Conservation (phyloP, 129 eudicot genomes). For the Saussurea involucrata region DNA sequence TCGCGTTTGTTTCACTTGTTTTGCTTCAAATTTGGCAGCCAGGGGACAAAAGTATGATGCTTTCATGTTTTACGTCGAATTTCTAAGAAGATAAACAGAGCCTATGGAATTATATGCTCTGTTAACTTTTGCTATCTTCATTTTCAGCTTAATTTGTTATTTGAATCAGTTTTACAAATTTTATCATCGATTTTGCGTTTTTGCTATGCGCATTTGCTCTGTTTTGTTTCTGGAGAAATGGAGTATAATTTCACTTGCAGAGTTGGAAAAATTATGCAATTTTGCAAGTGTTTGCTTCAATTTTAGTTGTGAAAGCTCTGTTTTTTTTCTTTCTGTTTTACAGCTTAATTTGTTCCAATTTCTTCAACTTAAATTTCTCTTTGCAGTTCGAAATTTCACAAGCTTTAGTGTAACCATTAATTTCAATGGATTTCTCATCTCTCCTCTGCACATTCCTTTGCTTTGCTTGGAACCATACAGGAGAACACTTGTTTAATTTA, state of each 20-base stretch:
- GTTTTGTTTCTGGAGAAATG: neutral
- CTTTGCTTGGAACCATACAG: neutral
- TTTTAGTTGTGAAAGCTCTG: neutral
- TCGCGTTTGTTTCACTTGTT: slow-evolving; percentile 1
- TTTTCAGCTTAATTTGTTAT: neutral
- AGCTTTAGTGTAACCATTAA: slow-evolving; percentile 2
- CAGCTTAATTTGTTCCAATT: neutral
- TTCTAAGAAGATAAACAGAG: neutral
- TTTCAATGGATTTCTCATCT: slow-evolving; percentile 12
- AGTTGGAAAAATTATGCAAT: neutral
- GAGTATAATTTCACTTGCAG: neutral
- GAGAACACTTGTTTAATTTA: neutral
- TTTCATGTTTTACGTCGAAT: neutral
- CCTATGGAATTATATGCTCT: neutral
- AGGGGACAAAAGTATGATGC: neutral
- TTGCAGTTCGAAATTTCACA: slow-evolving; percentile 6
- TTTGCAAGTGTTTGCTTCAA: neutral
- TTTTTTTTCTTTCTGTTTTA: slow-evolving; percentile 7
- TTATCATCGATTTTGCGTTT: neutral
- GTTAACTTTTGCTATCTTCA: neutral
- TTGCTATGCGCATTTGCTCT: neutral
- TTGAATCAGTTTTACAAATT: neutral
- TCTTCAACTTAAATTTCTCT: neutral
- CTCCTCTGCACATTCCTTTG: neutral
- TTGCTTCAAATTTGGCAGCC: neutral